Base-by-base conservation (phyloP, 345 rosid genomes). In the Raphanus sativus region DNA sequence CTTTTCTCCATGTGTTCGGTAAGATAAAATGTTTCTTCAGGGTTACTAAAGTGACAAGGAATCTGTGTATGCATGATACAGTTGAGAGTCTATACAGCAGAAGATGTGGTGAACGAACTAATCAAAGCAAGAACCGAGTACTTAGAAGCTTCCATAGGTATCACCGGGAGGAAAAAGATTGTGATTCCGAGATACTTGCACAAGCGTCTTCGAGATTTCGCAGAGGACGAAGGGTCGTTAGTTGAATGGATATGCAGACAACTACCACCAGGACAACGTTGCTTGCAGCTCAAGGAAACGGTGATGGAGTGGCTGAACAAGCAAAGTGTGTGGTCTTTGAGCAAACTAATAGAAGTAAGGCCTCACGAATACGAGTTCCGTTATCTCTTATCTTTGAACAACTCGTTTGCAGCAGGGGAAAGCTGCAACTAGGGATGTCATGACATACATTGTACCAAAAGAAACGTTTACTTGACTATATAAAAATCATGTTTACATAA, bases 41-140 rank as follows among this genome's bases (percentile, higher is more conserved):
- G n/a, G n/a, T n/a, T n/a, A n/a, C n/a, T n/a, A n/a, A n/a, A 28
- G 55, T 50, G 5, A 50, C 55, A n/a, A n/a, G 5, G 8, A 50
- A n/a, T 48, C 17, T 50, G 21, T 50, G 21, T 21, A 21, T 59
- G 3, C 13, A 52, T 68, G 73, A 58, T 36, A 63, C 63, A 80
- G 83, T 45, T 80, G 38, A 80, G 83, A 75, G 83, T 80, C 1
- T 80, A 80, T 48, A 65, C 75, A 65, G 71, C 83, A 65, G 83
- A 80, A 16, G 83, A 80, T 63, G 83, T 80, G 21, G 73, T 80
- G 76, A 80, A 70, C 17, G 83, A 80, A 58, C 76, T 75, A 45
- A 80, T 75, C 56, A 80, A 70, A 80, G 83, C 79, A 70, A 80
- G 83, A 75, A 70, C 69, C 0, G 83, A 80, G 56, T 80, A 74